Percentiles rank a stretch among this genome's conserved stretches.
These are phyloP conservation scores for Stylonectria norvegica DNA, from an alignment of 2,329 filamentous ascomycete species.

Conservation along the genomic window DNA sequence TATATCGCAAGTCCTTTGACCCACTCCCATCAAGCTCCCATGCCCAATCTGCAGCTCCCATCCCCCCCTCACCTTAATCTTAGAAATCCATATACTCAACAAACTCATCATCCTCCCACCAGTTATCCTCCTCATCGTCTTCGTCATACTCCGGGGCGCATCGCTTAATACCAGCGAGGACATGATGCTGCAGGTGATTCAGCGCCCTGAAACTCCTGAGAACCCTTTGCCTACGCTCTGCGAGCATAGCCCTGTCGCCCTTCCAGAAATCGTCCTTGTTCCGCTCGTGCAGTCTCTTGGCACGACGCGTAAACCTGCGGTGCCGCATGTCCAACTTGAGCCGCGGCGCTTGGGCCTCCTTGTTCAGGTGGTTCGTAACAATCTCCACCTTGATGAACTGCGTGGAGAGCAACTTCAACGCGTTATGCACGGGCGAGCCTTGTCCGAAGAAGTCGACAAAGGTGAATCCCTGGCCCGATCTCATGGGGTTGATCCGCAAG, in stretches of 20 bases:
- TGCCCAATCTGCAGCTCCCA: no score
- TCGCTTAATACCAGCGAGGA: no score
- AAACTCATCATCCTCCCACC: background rate
- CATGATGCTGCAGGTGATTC: no score
- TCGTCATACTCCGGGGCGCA: background rate
- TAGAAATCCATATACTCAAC: background rate
- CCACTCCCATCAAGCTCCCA: no score
- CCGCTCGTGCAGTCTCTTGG: no score
- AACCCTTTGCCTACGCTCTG: background rate
- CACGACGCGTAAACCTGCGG: conserved; percentile 11
- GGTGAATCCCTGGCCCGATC: conserved; percentile 23
- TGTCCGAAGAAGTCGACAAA: conserved; percentile 36
- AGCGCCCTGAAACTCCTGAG: background rate
- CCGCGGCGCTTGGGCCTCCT: background rate
- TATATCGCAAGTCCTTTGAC: no score
- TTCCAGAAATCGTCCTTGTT: conserved; percentile 10
- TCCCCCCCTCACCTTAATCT: background rate
- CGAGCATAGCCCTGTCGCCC: conserved; percentile 1
- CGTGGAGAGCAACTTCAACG: conserved; percentile 33
- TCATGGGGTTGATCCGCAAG: conserved; percentile 37
- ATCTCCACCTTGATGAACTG: conserved; percentile 37
- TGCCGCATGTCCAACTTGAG: conserved; percentile 12
- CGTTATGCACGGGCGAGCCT: conserved; percentile 26
- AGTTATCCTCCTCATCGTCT: no score
- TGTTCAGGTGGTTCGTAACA: conserved; percentile 21